Conservation (phyloP, 345 rosid species). For the Boechera stricta region DNA sequence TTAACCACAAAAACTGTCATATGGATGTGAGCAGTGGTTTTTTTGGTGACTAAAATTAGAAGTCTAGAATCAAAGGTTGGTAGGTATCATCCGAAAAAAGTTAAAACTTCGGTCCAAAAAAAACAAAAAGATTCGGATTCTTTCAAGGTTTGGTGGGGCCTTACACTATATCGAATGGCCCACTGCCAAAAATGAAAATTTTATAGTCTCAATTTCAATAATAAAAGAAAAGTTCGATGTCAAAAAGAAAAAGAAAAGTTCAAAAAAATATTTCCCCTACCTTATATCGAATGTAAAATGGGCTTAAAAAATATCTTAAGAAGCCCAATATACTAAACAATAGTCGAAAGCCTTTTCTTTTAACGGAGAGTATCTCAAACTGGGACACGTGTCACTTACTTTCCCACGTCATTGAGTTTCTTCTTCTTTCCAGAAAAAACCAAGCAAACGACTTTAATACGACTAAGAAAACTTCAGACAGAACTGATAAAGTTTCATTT, state of each 20-base stretch:
- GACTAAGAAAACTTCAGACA: background rate
- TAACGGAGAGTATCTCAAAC: background rate
- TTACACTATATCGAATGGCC: background rate
- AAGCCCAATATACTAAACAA: constrained; percentile 19
- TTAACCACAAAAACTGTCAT: background rate
- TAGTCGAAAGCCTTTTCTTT: constrained; percentile 1
- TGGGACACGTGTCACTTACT: constrained; percentile 8
- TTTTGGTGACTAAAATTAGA: background rate
- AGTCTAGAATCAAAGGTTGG: background rate
- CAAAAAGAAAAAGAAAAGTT: background rate
- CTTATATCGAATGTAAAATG: background rate
- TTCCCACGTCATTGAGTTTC: constrained; percentile 36
- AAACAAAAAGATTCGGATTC: background rate
- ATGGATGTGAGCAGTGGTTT: background rate
- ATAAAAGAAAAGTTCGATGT: background rate
- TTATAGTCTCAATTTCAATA: background rate
- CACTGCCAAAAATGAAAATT: background rate
- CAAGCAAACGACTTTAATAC: constrained; percentile 18
- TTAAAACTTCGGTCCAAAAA: constrained; percentile 2
- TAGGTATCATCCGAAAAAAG: background rate
- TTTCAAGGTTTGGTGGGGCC: background rate
- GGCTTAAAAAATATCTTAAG: constrained; percentile 1
- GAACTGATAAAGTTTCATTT: background rate
- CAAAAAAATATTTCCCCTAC: no score
- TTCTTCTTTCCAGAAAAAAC: background rate